Evolutionary conservation across 305 asterid genomes (phyloP), one percentile per base, ranked within the genome.

Genomic region (Rubia balearica): DNA sequence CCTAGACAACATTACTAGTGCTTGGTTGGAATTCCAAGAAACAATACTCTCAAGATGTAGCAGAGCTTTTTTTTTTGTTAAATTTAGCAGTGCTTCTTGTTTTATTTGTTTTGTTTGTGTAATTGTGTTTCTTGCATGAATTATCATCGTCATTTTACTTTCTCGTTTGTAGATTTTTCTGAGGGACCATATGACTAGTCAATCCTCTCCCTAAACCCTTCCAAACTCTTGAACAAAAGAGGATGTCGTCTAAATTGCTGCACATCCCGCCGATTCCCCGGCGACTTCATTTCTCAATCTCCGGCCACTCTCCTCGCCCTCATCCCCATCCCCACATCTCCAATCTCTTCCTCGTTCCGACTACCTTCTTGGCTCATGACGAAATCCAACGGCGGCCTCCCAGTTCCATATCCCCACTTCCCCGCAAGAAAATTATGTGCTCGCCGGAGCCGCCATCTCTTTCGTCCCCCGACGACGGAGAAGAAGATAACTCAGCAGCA

Each of bases 401-500:
- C n/a, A 19, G 21, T 36, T 3, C 13, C 33, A 40, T 68, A 19
- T 51, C 42, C 38, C 30, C 33, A 17, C 22, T 63, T 53, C 27
- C 57, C 17, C 24, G 61, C 59, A 51, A 21, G 62, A 71, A 60
- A 41, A 8, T 5, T 21, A 8, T 45, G 11, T 38, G 38, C 49
- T 67, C 78, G 19, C 17, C 57, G 63, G 74, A 36, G 68, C 77
- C 62, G 4, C 30, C 61, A 10, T 62, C 74, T 5, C 53, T 70
- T 14, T 51, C 10, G n/a, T 36, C 72, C 41, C 12, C 61, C 9
- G 64, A 68, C 6, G 68, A 49, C 51, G 71, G 53, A 67, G 83
- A 80, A 74, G 36, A 63, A 12, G 51, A 64, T n/a, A 45, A 7
- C 1, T 3, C 71, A 8, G 86, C 79, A 68, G 97, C 95, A 12